A percentile compares a stretch with the other conserved stretches of the same genome.
Evolutionary conservation across 352 stramenopile genomes (phyloP).

Genomic region (Chrysophaeum taylorii): DNA sequence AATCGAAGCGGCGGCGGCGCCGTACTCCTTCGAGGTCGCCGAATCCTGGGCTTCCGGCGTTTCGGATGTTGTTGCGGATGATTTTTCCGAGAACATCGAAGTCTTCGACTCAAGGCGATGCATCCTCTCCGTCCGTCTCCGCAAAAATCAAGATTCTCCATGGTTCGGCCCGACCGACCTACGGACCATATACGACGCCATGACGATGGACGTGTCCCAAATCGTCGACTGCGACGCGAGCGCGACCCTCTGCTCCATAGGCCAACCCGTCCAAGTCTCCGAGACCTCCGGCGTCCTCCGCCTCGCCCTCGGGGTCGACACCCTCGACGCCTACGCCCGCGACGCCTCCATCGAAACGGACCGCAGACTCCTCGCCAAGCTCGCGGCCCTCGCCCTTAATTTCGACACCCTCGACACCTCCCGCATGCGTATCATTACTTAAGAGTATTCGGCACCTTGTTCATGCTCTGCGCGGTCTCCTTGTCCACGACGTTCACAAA

Average conservation of each 20-base stretch:
- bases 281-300: conserved; percentile 40
- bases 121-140: conserved; percentile 43
- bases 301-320: conserved; percentile 42
- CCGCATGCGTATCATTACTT: too few species aligned
- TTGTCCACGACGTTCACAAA: too few species aligned
- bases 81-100: conserved; percentile 31
- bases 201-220: conserved; percentile 39
- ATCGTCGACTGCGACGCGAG: conserved; percentile 34
- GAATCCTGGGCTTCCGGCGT: conserved; percentile 28
- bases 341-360: too few species aligned
- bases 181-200: conserved; percentile 42
- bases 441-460: too few species aligned
- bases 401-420: too few species aligned
- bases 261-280: conserved; percentile 41
- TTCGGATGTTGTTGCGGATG: conserved; percentile 31
- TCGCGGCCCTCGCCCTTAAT: too few species aligned
- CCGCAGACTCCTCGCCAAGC: too few species aligned
- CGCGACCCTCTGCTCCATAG: conserved; percentile 31
- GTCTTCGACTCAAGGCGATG: conserved; percentile 37
- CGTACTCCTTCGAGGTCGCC: conserved; percentile 22
- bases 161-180: conserved; percentile 42
- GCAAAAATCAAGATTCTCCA: conserved; percentile 20
- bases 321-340: conserved; percentile 36
- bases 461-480: too few species aligned
- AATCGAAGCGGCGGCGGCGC: conserved; percentile 35